Evolutionary conservation across 2,329 filamentous ascomycete genomes (phyloP).

Genomic region (Stagonosporopsis chrysanthemi): DNA sequence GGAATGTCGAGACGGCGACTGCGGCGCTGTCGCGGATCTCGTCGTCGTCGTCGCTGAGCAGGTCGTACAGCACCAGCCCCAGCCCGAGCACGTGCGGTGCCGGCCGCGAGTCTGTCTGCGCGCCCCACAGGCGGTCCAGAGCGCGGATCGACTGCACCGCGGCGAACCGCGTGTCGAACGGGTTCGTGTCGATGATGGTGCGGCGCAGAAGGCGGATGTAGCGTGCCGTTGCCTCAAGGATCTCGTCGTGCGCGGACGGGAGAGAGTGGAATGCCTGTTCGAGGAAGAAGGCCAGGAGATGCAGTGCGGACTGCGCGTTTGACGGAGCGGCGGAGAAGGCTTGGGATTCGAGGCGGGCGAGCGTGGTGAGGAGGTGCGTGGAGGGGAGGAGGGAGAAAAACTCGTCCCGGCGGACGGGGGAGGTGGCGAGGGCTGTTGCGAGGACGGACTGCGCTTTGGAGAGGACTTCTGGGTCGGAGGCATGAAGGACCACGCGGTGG

Average conservation of each 20-base stretch:
- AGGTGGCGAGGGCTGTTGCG: conserved; percentile 27
- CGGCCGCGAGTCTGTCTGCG: background rate
- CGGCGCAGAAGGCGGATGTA: conserved; percentile 43
- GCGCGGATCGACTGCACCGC: conserved; percentile 64
- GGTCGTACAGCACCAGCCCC: conserved; percentile 55
- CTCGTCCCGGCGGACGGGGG: conserved; percentile 4
- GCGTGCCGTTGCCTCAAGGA: conserved; percentile 24
- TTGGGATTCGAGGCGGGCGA: conserved; percentile 38
- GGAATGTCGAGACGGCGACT: conserved; percentile 51
- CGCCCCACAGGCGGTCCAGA: conserved; percentile 37
- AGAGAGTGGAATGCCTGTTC: conserved; percentile 32
- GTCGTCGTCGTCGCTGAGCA: conserved; percentile 83
- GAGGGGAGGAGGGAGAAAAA: conserved; percentile 30
- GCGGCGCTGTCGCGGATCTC: conserved; percentile 77
- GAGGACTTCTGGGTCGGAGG: conserved; percentile 38
- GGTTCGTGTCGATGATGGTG: conserved; percentile 48
- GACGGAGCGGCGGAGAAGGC: conserved; percentile 40
- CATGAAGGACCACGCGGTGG: conserved; percentile 26
- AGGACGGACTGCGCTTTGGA: conserved; percentile 41
- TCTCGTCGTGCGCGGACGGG: conserved; percentile 6
- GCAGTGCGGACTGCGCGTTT: conserved; percentile 41
- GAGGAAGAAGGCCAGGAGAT: conserved; percentile 43
- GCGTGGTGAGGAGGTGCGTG: conserved; percentile 22
- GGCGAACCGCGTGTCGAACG: conserved; percentile 71
- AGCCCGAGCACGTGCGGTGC: conserved; percentile 36